Percentiles rank a stretch among this genome's conserved stretches.
Conservation (phyloP, 2,329 filamentous ascomycete genomes). For the Fusarium coicis region DNA sequence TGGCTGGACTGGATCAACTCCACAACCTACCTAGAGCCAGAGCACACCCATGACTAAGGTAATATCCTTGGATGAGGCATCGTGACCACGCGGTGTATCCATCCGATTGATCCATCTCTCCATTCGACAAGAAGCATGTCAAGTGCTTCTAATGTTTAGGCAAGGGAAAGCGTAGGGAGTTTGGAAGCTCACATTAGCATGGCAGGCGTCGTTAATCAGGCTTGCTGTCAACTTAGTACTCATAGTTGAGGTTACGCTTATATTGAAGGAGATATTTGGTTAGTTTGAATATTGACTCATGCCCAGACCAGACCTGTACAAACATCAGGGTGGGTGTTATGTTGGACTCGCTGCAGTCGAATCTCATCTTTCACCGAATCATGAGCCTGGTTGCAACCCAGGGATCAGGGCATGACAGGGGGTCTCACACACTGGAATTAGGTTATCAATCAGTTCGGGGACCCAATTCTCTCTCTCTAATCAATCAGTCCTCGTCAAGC, state of each 20-base stretch:
- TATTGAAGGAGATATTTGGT: not conserved
- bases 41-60: not conserved
- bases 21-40: constrained; percentile 10
- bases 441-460: constrained; percentile 43
- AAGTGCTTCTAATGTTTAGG: not conserved
- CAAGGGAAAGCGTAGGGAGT: not conserved
- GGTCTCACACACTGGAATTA: constrained; percentile 25
- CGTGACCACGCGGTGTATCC: not conserved
- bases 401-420: constrained; percentile 18
- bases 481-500: constrained; percentile 19
- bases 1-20: constrained; percentile 1
- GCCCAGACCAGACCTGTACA: not conserved
- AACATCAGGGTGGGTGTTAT: not conserved
- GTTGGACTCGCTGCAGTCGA: not conserved
- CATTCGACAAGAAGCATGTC: not conserved
- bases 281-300: not conserved
- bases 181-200: not conserved
- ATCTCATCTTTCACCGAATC: not conserved
- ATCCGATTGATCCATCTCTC: not conserved
- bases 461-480: constrained; percentile 21
- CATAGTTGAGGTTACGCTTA: not conserved
- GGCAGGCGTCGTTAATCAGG: not conserved
- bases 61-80: not conserved
- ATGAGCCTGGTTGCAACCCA: not conserved
- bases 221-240: not conserved